Percentiles rank a stretch among this genome's conserved stretches.
phyloP scores from a whole-genome alignment of 768 basidiomycete genomes.

The Mycena epipterygia region DNA sequence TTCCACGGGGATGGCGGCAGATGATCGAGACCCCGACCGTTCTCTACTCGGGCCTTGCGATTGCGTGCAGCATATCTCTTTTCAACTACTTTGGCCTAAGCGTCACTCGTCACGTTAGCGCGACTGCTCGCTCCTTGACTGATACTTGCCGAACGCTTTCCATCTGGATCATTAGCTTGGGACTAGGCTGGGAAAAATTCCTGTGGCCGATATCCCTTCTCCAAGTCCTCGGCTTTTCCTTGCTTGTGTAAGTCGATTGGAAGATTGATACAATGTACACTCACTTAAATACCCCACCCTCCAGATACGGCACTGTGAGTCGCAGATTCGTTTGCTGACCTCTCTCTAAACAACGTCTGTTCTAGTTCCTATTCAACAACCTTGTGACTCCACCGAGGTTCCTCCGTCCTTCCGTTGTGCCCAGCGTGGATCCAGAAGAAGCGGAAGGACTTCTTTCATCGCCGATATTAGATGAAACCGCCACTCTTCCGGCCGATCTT shows the following conservation, averaged over 20 bases:
- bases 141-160: constrained; percentile 95
- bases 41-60: constrained; percentile 75
- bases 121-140: constrained; percentile 91
- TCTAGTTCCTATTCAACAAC: constrained; percentile 91
- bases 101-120: constrained; percentile 93
- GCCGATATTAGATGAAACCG: constrained; percentile 78
- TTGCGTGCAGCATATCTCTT: constrained; percentile 80
- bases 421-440: constrained; percentile 69
- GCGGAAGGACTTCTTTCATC: constrained; percentile 63
- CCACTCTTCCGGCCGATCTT: constrained; percentile 83
- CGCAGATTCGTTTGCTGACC: constrained; percentile 26
- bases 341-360: constrained; percentile 28
- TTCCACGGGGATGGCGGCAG: constrained; percentile 90
- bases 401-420: constrained; percentile 58
- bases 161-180: constrained; percentile 96
- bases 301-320: constrained; percentile 88
- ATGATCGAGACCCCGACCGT: constrained; percentile 85
- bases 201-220: constrained; percentile 85
- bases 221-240: constrained; percentile 86
- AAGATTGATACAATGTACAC: constrained; percentile 25
- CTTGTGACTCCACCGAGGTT: constrained; percentile 75
- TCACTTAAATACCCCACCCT: constrained; percentile 11
- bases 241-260: constrained; percentile 81
- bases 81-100: constrained; percentile 95
- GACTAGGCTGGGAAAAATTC: constrained; percentile 91